phyloP scores from a whole-genome alignment of 805 yeast species.

The Suhomyces prunicola region DNA sequence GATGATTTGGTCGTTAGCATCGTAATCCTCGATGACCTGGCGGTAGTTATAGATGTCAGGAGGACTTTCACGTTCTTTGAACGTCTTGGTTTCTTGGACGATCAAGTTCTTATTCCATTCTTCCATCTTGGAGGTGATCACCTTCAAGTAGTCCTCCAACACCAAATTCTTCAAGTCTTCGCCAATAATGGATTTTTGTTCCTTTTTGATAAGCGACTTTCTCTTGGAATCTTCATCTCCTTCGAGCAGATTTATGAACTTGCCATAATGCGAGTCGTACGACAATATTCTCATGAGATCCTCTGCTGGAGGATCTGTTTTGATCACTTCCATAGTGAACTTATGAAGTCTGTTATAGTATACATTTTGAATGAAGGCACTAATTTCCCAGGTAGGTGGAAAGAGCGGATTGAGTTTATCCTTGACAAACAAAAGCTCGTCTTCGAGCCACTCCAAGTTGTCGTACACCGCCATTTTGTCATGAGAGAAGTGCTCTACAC shows the following conservation, averaged over 20 bases:
- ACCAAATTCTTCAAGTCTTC: slow-evolving; percentile 70
- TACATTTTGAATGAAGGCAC: slow-evolving; percentile 54
- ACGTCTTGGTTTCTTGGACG: slow-evolving; percentile 62
- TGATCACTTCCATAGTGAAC: slow-evolving; percentile 61
- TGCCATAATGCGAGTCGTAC: slow-evolving; percentile 65
- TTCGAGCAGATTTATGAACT: slow-evolving; percentile 26
- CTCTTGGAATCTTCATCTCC: slow-evolving; percentile 11
- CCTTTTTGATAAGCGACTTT: slow-evolving; percentile 33
- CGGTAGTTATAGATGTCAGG: slow-evolving; percentile 69
- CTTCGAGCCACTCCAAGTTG: slow-evolving; percentile 78
- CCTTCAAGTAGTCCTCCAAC: slow-evolving; percentile 71
- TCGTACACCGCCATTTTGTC: slow-evolving; percentile 60
- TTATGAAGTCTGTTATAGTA: slow-evolving; percentile 67
- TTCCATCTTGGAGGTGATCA: slow-evolving; percentile 68
- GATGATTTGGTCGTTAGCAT: slow-evolving; percentile 31
- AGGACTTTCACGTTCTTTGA: slow-evolving; percentile 61
- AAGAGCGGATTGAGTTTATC: slow-evolving; percentile 56
- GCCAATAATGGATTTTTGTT: slow-evolving; percentile 56
- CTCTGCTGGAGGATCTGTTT: slow-evolving; percentile 75
- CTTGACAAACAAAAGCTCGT: slow-evolving; percentile 68
- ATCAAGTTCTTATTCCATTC: slow-evolving; percentile 81
- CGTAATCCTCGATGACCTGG: slow-evolving; percentile 39
- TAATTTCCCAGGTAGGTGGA: slow-evolving; percentile 74
- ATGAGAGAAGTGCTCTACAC: slow-evolving; percentile 50
- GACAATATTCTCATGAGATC: slow-evolving; percentile 70